phyloP scores from a whole-genome alignment of 1,139 yeast species.

The Keqinozyma sinolaborantium region DNA sequence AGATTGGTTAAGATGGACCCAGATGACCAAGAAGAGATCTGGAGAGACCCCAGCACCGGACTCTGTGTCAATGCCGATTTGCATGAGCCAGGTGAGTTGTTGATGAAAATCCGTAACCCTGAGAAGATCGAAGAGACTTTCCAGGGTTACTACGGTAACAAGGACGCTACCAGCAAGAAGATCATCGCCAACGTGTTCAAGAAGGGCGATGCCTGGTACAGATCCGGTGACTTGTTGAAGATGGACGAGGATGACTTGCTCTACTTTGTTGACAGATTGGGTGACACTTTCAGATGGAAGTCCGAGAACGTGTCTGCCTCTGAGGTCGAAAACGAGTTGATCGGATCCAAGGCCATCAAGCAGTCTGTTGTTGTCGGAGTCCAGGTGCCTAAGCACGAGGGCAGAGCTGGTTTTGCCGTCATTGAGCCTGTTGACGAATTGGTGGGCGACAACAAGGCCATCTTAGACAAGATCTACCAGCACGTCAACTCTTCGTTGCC shows the following conservation, averaged over 20 bases:
- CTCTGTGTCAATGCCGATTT: conserved; percentile 32
- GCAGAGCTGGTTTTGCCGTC: conserved; percentile 90
- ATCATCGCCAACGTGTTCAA: conserved; percentile 68
- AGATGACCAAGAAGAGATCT: conserved; percentile 69
- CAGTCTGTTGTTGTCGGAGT: conserved; percentile 91
- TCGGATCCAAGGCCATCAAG: conserved; percentile 52
- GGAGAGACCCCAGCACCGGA: conserved; percentile 70
- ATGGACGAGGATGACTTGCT: conserved; percentile 67
- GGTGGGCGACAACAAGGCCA: conserved; percentile 17
- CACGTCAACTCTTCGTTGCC: conserved; percentile 57
- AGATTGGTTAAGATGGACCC: conserved; percentile 73
- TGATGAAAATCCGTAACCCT: conserved; percentile 71
- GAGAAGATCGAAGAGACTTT: conserved; percentile 65
- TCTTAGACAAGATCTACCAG: conserved; percentile 25
- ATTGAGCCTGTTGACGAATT: conserved; percentile 49
- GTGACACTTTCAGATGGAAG: conserved; percentile 97
- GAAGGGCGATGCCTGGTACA: conserved; percentile 89
- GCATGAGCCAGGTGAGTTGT: conserved; percentile 82
- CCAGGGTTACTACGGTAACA: conserved; percentile 87
- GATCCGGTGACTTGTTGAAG: conserved; percentile 82
- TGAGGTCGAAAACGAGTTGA: conserved; percentile 78
- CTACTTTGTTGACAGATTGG: conserved; percentile 88
- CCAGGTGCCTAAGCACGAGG: conserved; percentile 83
- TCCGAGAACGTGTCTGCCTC: conserved; percentile 93
- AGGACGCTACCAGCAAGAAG: conserved; percentile 74